phyloP scores from a whole-genome alignment of 2,329 filamentous ascomycete species.

The Fusarium vanettenii region DNA sequence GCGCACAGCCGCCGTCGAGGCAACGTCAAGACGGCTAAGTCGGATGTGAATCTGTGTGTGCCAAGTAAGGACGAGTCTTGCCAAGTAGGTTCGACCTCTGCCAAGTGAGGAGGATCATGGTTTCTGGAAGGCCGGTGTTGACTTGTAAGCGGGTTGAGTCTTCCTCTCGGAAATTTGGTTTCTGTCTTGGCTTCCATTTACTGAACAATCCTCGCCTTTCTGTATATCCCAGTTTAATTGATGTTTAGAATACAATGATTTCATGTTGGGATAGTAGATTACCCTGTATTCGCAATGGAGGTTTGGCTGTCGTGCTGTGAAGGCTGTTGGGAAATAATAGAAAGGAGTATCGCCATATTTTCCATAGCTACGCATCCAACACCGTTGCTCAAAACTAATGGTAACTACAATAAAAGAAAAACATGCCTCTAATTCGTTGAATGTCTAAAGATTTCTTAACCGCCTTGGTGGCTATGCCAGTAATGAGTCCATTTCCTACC shows the following conservation, averaged over 20 bases:
- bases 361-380: not conserved
- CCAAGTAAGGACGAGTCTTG: not conserved
- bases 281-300: not conserved
- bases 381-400: not conserved
- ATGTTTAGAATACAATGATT: not conserved
- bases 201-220: not conserved
- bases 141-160: not conserved
- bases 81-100: not conserved
- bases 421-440: not conserved
- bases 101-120: not conserved
- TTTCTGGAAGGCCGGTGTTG: not conserved
- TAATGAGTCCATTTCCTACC: not conserved
- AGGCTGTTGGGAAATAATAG: not conserved
- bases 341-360: not conserved
- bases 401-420: not conserved
- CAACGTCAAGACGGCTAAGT: conserved; percentile 8
- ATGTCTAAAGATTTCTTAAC: not conserved
- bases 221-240: not conserved
- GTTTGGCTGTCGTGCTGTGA: not conserved
- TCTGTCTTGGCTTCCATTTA: not conserved
- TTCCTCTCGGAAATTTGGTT: not conserved
- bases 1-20: not conserved
- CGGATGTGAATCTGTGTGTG: not conserved
- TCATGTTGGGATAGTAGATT: not conserved
- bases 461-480: not conserved